Conservation (phyloP, 2,329 filamentous ascomycete species). For the Thielaviopsis populi region DNA sequence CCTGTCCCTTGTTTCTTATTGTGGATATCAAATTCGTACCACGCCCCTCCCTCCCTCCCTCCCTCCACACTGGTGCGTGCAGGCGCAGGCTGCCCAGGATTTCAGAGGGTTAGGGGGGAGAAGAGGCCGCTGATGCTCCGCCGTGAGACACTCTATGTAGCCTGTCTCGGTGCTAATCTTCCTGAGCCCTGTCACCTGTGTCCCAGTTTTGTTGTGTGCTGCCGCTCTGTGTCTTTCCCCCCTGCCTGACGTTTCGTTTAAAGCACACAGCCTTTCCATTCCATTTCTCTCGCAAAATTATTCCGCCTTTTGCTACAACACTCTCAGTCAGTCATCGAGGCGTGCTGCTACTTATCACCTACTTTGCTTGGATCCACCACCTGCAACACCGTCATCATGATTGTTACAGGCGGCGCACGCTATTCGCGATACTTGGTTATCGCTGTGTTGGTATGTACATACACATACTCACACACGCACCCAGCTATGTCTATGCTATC, state of each 20-base stretch:
- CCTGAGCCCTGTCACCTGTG: background rate
- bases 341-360: background rate
- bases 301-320: background rate
- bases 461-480: background rate
- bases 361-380: background rate
- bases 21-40: background rate
- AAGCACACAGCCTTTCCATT: background rate
- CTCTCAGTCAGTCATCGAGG: background rate
- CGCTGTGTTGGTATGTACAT: slow-evolving; percentile 57
- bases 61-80: background rate
- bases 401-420: slow-evolving; percentile 56
- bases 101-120: background rate
- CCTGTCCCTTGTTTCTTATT: background rate
- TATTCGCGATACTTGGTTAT: slow-evolving; percentile 67
- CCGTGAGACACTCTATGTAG: background rate
- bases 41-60: background rate
- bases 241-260: slow-evolving; percentile 1
- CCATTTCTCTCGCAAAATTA: background rate
- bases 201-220: background rate
- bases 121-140: background rate
- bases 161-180: background rate
- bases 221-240: background rate
- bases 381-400: slow-evolving; percentile 23
- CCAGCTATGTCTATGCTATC: background rate
- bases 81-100: background rate